A percentile compares a stretch with the other conserved stretches of the same genome.
Conservation (phyloP, 768 basidiomycete genomes). For the Auriscalpium microsporum region DNA sequence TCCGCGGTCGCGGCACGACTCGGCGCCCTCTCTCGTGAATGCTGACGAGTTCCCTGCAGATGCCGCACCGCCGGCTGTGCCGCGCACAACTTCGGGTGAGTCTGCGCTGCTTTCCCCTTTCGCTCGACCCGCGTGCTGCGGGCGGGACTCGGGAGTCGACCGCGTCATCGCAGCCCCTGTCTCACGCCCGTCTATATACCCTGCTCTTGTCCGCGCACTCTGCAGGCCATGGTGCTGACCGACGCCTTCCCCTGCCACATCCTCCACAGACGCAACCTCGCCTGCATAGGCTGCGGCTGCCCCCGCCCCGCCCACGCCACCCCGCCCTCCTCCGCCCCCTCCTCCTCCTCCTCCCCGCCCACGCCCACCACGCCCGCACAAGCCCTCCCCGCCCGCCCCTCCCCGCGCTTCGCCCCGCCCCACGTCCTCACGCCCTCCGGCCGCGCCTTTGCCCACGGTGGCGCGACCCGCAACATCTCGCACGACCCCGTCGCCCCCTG, state of each 20-base stretch:
- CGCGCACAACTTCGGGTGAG: slow-evolving; percentile 83
- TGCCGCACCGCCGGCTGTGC: slow-evolving; percentile 62
- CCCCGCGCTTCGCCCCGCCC: slow-evolving; percentile 7
- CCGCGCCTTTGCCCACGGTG: slow-evolving; percentile 65
- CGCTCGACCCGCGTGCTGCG: neutral
- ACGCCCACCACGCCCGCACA: slow-evolving; percentile 11
- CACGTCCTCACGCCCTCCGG: slow-evolving; percentile 76
- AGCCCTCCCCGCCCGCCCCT: slow-evolving; percentile 3
- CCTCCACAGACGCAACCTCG: slow-evolving; percentile 59
- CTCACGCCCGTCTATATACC: neutral
- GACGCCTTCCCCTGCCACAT: slow-evolving; percentile 42
- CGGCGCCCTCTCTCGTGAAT: no score
- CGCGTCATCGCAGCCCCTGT: neutral
- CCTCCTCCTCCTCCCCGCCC: slow-evolving; percentile 20
- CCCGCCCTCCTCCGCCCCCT: slow-evolving; percentile 17
- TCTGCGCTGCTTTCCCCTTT: slow-evolving; percentile 17
- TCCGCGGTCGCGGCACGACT: no score
- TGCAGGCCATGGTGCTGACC: slow-evolving; percentile 31
- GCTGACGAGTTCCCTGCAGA: slow-evolving; percentile 27
- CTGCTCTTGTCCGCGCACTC: neutral
- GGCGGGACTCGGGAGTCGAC: no score
- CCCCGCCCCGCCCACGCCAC: slow-evolving; percentile 33
- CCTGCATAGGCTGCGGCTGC: slow-evolving; percentile 72
- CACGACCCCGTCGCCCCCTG: slow-evolving; percentile 63
- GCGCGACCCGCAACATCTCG: slow-evolving; percentile 74